phyloP scores from a whole-genome alignment of 192 early-diverging fungal species.

The Obelidium mucronatum region DNA sequence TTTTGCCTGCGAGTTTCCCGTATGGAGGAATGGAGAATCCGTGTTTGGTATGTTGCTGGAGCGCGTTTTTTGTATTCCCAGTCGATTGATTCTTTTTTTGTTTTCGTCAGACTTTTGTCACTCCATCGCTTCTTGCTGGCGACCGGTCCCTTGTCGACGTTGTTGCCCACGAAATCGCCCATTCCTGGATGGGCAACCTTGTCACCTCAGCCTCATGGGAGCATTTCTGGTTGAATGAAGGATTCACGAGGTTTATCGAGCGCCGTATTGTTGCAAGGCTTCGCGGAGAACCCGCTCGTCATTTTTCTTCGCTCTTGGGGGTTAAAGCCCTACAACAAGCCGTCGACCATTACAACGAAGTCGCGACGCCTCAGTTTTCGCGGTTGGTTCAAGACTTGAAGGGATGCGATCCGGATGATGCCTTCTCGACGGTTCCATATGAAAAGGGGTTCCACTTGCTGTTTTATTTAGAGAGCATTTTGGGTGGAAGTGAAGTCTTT shows the following conservation, averaged over 20 bases:
- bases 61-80: background rate
- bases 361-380: constrained; percentile 49
- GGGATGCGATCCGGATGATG: constrained; percentile 61
- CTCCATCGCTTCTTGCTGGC: constrained; percentile 93
- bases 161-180: constrained; percentile 92
- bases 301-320: constrained; percentile 90
- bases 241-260: constrained; percentile 90
- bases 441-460: constrained; percentile 97
- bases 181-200: constrained; percentile 78
- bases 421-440: constrained; percentile 54
- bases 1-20: constrained; percentile 85
- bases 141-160: constrained; percentile 95
- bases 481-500: constrained; percentile 87
- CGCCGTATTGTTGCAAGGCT: constrained; percentile 87
- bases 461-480: constrained; percentile 87
- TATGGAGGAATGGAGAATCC: constrained; percentile 95
- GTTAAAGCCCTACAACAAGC: constrained; percentile 73
- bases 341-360: constrained; percentile 52
- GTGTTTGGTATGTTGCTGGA: no score
- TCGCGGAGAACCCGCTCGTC: constrained; percentile 75
- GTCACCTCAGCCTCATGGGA: constrained; percentile 54
- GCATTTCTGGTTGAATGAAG: constrained; percentile 95
- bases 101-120: constrained; percentile 95
- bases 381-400: constrained; percentile 63
- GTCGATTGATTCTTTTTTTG: background rate